Percentiles rank a stretch among this genome's conserved stretches.
Conservation (phyloP, 2,329 filamentous ascomycete species). For the Microsporum canis region DNA sequence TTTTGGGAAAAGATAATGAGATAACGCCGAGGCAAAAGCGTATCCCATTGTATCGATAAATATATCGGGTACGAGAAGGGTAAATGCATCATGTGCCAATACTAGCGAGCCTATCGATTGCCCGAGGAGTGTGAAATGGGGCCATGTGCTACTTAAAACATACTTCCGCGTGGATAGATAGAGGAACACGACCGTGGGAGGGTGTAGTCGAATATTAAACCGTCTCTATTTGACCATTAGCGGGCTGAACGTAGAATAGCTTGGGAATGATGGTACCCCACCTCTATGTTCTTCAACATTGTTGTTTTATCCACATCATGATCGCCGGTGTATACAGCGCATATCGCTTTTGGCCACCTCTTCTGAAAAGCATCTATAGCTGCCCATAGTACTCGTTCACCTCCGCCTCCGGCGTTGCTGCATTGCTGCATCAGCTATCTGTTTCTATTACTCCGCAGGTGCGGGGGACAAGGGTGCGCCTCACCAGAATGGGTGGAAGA, state of each 20-base stretch:
- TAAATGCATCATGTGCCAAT: conserved; percentile 84
- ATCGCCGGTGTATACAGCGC: conserved; percentile 90
- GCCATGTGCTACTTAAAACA: conserved; percentile 78
- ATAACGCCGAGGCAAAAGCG: conserved; percentile 75
- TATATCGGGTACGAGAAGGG: conserved; percentile 80
- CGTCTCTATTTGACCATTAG: conserved; percentile 47
- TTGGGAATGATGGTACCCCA: conserved; percentile 39
- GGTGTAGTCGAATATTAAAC: conserved; percentile 84
- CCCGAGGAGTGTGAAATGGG: conserved; percentile 83
- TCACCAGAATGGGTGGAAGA: conserved; percentile 96
- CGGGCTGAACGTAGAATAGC: background rate
- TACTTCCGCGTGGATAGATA: conserved; percentile 81
- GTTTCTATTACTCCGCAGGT: conserved; percentile 2
- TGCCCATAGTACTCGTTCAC: conserved; percentile 92
- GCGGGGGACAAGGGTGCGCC: conserved; percentile 20
- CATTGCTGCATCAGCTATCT: background rate
- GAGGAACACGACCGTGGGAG: conserved; percentile 73
- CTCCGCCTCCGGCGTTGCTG: conserved; percentile 90
- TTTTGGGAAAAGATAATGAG: conserved; percentile 65
- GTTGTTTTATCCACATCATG: conserved; percentile 71
- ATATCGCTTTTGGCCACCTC: conserved; percentile 77
- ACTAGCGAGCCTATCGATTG: conserved; percentile 83
- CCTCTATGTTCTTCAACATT: conserved; percentile 68
- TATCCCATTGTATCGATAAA: conserved; percentile 99
- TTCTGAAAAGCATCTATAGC: conserved; percentile 84